Evolutionary conservation across 805 yeast genomes (phyloP).

Genomic region (Hanseniaspora hatyaiensis): DNA sequence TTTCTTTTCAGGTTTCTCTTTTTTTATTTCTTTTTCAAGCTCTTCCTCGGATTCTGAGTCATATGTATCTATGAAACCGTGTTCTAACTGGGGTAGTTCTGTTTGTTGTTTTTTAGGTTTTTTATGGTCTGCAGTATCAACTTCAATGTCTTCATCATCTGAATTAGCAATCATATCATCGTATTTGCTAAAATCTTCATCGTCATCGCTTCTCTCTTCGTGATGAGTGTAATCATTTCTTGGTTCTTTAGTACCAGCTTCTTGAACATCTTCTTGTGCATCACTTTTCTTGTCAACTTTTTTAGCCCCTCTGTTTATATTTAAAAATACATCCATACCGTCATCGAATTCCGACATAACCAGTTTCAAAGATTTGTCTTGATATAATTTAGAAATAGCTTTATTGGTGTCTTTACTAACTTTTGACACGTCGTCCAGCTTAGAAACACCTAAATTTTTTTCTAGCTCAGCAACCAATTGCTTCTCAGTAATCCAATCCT

Average conservation of each 20-base stretch:
- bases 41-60: constrained; percentile 62
- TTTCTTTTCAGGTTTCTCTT: constrained; percentile 30
- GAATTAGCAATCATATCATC: constrained; percentile 22
- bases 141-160: constrained; percentile 31
- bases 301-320: constrained; percentile 24
- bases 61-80: constrained; percentile 36
- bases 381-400: constrained; percentile 33
- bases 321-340: constrained; percentile 31
- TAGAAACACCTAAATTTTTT: constrained; percentile 30
- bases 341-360: constrained; percentile 33
- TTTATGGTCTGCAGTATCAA: too few species aligned
- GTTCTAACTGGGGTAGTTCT: constrained; percentile 55
- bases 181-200: constrained; percentile 28
- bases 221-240: too few species aligned
- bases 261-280: too few species aligned
- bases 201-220: too few species aligned
- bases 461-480: constrained; percentile 19
- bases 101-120: constrained; percentile 25
- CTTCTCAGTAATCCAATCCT: constrained; percentile 8
- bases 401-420: constrained; percentile 20
- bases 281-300: constrained; percentile 20
- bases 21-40: constrained; percentile 35
- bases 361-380: constrained; percentile 39
- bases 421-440: constrained; percentile 25
- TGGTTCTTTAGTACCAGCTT: too few species aligned